phyloP scores from a whole-genome alignment of 2,329 filamentous ascomycete genomes.

The Pseudogymnoascus sp. region DNA sequence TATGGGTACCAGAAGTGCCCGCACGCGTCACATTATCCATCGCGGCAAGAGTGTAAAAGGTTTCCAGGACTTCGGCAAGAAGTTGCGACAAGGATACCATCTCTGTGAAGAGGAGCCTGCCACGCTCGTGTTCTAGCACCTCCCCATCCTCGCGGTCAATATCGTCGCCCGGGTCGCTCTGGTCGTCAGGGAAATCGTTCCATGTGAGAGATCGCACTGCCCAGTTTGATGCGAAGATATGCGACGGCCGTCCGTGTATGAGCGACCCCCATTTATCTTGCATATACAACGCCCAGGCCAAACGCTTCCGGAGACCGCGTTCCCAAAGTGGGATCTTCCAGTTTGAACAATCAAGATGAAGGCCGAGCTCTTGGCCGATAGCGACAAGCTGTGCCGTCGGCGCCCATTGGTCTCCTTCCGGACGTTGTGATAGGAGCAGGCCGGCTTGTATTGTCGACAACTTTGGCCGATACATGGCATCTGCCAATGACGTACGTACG shows the following conservation, averaged over 20 bases:
- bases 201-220: conserved; percentile 59
- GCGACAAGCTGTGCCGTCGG: conserved; percentile 83
- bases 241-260: conserved; percentile 77
- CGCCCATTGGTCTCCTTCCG: conserved; percentile 74
- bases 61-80: conserved; percentile 72
- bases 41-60: conserved; percentile 74
- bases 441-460: conserved; percentile 74
- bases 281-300: conserved; percentile 90
- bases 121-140: conserved; percentile 55
- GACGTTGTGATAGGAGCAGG: conserved; percentile 65
- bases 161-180: conserved; percentile 53
- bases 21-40: conserved; percentile 61
- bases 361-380: conserved; percentile 76
- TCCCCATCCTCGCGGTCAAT: conserved; percentile 43
- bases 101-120: conserved; percentile 64
- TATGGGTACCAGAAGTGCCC: conserved; percentile 61
- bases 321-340: conserved; percentile 92
- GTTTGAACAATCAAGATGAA: conserved; percentile 77
- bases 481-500: conserved; percentile 63
- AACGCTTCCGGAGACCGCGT: conserved; percentile 71
- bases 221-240: conserved; percentile 65
- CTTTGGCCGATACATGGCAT: conserved; percentile 76
- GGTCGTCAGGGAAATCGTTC: conserved; percentile 67
- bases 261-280: conserved; percentile 90
- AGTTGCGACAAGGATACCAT: conserved; percentile 71